phyloP scores from a whole-genome alignment of 2,329 filamentous ascomycete species.

The Aspergillus niger region DNA sequence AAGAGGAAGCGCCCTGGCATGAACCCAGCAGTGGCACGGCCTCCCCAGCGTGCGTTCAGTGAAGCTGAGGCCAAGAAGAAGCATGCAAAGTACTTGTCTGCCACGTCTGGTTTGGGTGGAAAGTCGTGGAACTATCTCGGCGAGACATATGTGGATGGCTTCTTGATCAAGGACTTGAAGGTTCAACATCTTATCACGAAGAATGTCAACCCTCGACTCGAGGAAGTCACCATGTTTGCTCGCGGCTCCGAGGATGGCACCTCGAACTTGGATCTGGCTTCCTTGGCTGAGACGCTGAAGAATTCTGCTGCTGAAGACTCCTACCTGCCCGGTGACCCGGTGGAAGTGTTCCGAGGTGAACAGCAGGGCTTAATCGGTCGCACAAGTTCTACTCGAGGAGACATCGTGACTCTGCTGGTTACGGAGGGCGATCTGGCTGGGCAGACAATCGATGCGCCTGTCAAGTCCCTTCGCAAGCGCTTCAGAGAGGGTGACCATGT shows the following conservation, averaged over 20 bases:
- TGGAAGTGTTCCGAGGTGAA: constrained; percentile 94
- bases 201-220: constrained; percentile 87
- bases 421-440: constrained; percentile 79
- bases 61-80: constrained; percentile 90
- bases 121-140: constrained; percentile 83
- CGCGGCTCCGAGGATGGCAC: constrained; percentile 87
- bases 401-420: constrained; percentile 88
- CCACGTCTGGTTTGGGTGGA: constrained; percentile 54
- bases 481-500: constrained; percentile 96
- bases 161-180: constrained; percentile 90
- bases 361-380: constrained; percentile 88
- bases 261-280: constrained; percentile 88
- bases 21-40: constrained; percentile 63
- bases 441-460: constrained; percentile 86
- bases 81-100: constrained; percentile 65
- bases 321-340: constrained; percentile 91
- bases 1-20: constrained; percentile 76
- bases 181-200: constrained; percentile 82
- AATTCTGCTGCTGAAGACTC: constrained; percentile 77
- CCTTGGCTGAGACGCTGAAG: constrained; percentile 85
- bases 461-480: constrained; percentile 86
- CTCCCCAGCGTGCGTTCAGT: constrained; percentile 88
- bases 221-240: constrained; percentile 94
- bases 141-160: constrained; percentile 90
- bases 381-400: constrained; percentile 80